These are phyloP conservation scores for Triangularia setosa DNA, from an alignment of 2,329 filamentous ascomycete species.

Conservation along the genomic window DNA sequence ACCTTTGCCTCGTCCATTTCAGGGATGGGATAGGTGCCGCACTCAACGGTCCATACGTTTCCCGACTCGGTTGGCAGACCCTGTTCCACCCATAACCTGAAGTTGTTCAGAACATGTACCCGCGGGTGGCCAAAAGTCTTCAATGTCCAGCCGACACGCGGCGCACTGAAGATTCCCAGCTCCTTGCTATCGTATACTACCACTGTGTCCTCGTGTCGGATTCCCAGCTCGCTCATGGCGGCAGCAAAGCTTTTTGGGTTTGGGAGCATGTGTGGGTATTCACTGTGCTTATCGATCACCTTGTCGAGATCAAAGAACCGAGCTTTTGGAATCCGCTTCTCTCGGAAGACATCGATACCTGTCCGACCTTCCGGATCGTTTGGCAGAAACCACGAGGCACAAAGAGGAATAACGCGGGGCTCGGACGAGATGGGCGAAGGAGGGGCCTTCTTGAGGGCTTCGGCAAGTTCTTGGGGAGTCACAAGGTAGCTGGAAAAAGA, in stretches of 20 bases:
- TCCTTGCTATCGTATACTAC: constrained; percentile 94
- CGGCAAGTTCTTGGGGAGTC: constrained; percentile 74
- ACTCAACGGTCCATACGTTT: constrained; percentile 63
- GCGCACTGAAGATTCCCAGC: constrained; percentile 89
- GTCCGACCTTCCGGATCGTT: constrained; percentile 70
- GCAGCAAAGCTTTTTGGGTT: constrained; percentile 74
- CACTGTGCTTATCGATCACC: constrained; percentile 79
- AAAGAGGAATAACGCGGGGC: constrained; percentile 81
- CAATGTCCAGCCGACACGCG: constrained; percentile 90
- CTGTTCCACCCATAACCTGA: constrained; percentile 85
- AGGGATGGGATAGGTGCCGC: constrained; percentile 61
- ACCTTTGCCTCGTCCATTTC: constrained; percentile 60
- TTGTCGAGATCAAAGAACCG: constrained; percentile 96
- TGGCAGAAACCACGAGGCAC: constrained; percentile 93
- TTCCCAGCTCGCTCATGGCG: constrained; percentile 85
- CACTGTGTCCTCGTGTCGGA: constrained; percentile 79
- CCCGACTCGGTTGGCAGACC: constrained; percentile 81
- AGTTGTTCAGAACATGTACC: constrained; percentile 94
- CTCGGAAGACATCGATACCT: constrained; percentile 75
- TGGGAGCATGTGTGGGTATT: constrained; percentile 96
- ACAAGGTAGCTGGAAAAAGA: constrained; percentile 80
- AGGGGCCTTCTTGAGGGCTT: constrained; percentile 78
- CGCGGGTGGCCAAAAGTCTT: constrained; percentile 82
- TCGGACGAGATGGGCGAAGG: constrained; percentile 75
- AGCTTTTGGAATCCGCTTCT: constrained; percentile 80